Base-by-base conservation (phyloP, 228 moss, liverwort and hornwort species). In the Sphagnum fallax region DNA sequence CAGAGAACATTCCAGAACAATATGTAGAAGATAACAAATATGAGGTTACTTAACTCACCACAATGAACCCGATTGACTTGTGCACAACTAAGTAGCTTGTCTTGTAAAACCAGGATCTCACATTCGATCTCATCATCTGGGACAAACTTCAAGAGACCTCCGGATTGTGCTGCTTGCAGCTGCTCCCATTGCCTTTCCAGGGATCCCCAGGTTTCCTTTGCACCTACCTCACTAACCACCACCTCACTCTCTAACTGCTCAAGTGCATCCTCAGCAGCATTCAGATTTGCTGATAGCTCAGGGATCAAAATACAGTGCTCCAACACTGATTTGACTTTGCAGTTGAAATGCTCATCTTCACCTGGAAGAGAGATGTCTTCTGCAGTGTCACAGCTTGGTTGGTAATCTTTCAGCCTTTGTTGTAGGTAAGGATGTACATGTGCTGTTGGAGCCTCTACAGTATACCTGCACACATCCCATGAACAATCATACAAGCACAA, bases 91-190 rank as follows among this genome's bases (percentile, higher is more conserved):
- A 88, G 77, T 55, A 88, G 79, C 6, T 69, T 74, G 57, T 88
- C 74, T 74, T 88, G 84, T 69, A 88, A 52, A 72, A 88, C 74
- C 70, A 88, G 72, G 61, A 88, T 73, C 78, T 88, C 88, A 18
- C 82, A 80, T 76, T 84, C 82, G 58, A 85, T 85, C 67, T 88
- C 88, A 65, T 88, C 88, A 67, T 83, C 82, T 15, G 88, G 85
- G 57, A 85, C 88, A 71, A 85, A 70, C 53, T 76, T 78, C 7
- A 85, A 72, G 47, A 88, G 70, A 71, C 85, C 88, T 73, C 72
- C 78, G 64, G 69, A 78, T 61, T 76, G 80, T 50, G 82, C 85
- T 76, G 72, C 68, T 72, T 72, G 72, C 70, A 88, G 76, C 71
- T 85, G 88, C 68, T 85, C 76, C 85, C 88, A 85, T 68, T 88